Conservation (phyloP, 2,329 filamentous ascomycete genomes). For the Claviceps pazoutovae region DNA sequence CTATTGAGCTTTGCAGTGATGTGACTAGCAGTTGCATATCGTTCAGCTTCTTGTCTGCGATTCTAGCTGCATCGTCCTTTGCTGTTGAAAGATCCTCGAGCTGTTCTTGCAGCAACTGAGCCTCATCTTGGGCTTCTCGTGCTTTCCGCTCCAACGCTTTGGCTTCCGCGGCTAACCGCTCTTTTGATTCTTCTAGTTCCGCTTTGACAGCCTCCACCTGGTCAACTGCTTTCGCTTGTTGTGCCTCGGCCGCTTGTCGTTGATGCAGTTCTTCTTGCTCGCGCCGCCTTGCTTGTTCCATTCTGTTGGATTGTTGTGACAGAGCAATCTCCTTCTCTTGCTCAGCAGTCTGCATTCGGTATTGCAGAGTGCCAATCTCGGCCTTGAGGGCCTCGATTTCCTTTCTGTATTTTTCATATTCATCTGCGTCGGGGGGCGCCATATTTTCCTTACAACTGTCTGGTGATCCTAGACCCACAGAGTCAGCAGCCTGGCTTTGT, state of each 20-base stretch:
- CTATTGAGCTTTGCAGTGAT: constrained; percentile 31
- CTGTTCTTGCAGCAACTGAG: constrained; percentile 64
- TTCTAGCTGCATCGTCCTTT: constrained; percentile 56
- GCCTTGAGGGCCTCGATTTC: constrained; percentile 70
- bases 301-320: constrained; percentile 68
- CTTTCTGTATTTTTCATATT: constrained; percentile 42
- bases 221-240: constrained; percentile 33
- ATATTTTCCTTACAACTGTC: constrained; percentile 48
- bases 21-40: constrained; percentile 41
- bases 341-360: constrained; percentile 74
- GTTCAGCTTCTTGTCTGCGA: constrained; percentile 37
- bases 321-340: constrained; percentile 73
- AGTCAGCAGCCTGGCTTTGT: constrained; percentile 26
- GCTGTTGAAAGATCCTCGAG: constrained; percentile 53
- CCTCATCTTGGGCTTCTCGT: constrained; percentile 59
- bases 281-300: constrained; percentile 64
- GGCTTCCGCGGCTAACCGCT: constrained; percentile 39
- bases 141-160: constrained; percentile 54
- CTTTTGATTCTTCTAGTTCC: constrained; percentile 39
- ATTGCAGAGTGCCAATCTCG: constrained; percentile 75
- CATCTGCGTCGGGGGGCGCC: constrained; percentile 42
- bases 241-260: constrained; percentile 44
- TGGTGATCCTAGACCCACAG: constrained; percentile 33
- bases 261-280: constrained; percentile 76
- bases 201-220: constrained; percentile 35